phyloP scores from a whole-genome alignment of 768 basidiomycete genomes.

The Tricholoma bakamatsutake region DNA sequence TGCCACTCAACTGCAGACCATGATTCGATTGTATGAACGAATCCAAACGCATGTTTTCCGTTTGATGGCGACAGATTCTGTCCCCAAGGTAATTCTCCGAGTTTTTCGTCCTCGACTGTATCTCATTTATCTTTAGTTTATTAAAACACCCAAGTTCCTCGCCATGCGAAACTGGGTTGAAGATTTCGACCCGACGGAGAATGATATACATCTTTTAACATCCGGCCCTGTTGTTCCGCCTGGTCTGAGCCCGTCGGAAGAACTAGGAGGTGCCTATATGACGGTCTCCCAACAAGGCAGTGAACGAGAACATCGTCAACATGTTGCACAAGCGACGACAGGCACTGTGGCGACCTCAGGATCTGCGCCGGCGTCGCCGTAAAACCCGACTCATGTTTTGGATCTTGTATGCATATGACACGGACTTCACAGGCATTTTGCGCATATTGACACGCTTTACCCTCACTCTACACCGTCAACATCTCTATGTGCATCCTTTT shows the following conservation, averaged over 20 bases:
- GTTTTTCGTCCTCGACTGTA: conserved; percentile 7
- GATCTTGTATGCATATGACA: conserved; percentile 19
- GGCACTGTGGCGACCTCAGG: conserved; percentile 12
- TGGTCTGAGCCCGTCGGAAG: conserved; percentile 57
- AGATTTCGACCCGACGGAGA: conserved; percentile 64
- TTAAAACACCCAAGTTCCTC: conserved; percentile 79
- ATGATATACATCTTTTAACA: conserved; percentile 51
- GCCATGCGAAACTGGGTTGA: conserved; percentile 76
- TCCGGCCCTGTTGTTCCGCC: conserved; percentile 60
- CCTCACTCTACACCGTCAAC: conserved; percentile 4
- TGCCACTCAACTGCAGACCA: conserved; percentile 90
- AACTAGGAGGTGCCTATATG: conserved; percentile 80
- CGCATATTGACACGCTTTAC: conserved; percentile 13
- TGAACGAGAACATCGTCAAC: conserved; percentile 55
- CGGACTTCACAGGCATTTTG: conserved; percentile 21
- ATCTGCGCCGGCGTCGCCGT: conserved; percentile 28
- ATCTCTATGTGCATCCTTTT: conserved; percentile 17
- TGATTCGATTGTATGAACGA: conserved; percentile 90
- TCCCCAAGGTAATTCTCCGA: conserved; percentile 72
- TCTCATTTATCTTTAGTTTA: conserved; percentile 49
- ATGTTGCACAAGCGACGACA: conserved; percentile 21
- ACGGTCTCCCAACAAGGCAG: conserved; percentile 79
- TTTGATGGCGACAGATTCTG: conserved; percentile 96
- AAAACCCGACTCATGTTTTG: conserved; percentile 9
- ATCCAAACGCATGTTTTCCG: conserved; percentile 97